A percentile compares a stretch with the other conserved stretches of the same genome.
Conservation (phyloP, 805 yeast species). For the Saccharomycopsis vini region DNA sequence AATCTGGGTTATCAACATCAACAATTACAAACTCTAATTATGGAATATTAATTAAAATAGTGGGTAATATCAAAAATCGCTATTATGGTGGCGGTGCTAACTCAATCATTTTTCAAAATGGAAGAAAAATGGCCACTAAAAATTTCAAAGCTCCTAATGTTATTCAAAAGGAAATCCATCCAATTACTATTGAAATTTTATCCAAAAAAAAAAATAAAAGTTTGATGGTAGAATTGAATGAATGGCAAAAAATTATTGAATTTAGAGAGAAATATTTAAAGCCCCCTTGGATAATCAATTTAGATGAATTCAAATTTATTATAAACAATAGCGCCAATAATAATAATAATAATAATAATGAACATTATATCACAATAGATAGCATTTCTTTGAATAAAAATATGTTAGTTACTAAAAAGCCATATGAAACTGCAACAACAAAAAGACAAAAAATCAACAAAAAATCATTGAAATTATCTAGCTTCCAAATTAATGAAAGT, state of each 20-base stretch:
- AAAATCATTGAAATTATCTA: not conserved
- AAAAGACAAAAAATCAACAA: too few relatives aligned
- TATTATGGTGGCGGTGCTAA: too few relatives aligned
- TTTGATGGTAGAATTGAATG: constrained; percentile 4
- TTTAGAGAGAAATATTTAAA: constrained; percentile 3
- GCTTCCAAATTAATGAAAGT: not conserved
- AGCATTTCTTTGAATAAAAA: not conserved
- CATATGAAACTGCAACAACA: too few relatives aligned
- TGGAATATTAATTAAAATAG: constrained; percentile 7
- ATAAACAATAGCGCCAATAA: not conserved
- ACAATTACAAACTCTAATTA: not conserved
- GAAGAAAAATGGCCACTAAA: not conserved
- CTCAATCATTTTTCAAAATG: not conserved
- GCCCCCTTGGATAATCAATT: constrained; percentile 6
- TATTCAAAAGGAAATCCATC: constrained; percentile 9
- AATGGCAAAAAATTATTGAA: constrained; percentile 9
- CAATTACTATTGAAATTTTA: constrained; percentile 5
- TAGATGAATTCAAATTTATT: not conserved
- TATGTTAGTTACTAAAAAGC: constrained; percentile 1
- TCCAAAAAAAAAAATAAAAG: constrained; percentile 2
- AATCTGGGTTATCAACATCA: constrained; percentile 4
- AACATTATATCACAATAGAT: not conserved
- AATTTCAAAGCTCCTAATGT: too few relatives aligned
- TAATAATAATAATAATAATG: not conserved
- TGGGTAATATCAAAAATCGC: constrained; percentile 7